Conservation (phyloP, 805 yeast species). For the Myxozyma nipponensis region DNA sequence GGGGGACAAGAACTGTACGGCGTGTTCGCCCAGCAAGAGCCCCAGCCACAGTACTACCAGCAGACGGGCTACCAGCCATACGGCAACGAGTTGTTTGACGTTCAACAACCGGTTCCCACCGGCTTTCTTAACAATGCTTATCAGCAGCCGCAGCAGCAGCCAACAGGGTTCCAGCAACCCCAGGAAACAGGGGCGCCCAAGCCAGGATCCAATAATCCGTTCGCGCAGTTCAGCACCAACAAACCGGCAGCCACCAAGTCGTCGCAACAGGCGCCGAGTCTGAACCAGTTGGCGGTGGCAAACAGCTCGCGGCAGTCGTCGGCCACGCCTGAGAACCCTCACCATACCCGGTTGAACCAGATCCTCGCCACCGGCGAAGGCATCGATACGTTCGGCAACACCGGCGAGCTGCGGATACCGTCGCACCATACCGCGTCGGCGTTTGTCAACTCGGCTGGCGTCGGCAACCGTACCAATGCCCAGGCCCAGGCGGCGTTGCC, state of each 20-base stretch:
- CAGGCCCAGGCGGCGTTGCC: neutral
- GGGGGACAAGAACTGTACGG: neutral
- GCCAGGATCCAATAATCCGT: constrained; percentile 73
- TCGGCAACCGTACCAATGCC: constrained; percentile 44
- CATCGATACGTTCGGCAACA: constrained; percentile 87
- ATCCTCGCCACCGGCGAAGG: constrained; percentile 85
- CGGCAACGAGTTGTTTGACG: constrained; percentile 14
- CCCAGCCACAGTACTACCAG: constrained; percentile 3
- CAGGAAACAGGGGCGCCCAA: constrained; percentile 41
- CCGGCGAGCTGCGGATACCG: constrained; percentile 79
- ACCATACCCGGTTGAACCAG: constrained; percentile 56
- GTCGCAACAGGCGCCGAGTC: neutral
- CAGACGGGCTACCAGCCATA: constrained; percentile 24
- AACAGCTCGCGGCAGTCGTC: constrained; percentile 33
- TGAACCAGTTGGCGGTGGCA: constrained; percentile 31
- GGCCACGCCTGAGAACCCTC: constrained; percentile 45
- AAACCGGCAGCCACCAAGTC: neutral
- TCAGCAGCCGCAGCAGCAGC: neutral
- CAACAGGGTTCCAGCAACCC: constrained; percentile 9
- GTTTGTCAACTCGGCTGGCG: constrained; percentile 84
- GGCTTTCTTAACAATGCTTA: constrained; percentile 27
- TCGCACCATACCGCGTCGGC: constrained; percentile 84
- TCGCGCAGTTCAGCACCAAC: constrained; percentile 42
- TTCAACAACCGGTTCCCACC: constrained; percentile 18
- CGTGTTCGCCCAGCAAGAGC: constrained; percentile 3